Conservation (phyloP, 371 early-diverging fungal species). For the Rhizomucor pusillus region DNA sequence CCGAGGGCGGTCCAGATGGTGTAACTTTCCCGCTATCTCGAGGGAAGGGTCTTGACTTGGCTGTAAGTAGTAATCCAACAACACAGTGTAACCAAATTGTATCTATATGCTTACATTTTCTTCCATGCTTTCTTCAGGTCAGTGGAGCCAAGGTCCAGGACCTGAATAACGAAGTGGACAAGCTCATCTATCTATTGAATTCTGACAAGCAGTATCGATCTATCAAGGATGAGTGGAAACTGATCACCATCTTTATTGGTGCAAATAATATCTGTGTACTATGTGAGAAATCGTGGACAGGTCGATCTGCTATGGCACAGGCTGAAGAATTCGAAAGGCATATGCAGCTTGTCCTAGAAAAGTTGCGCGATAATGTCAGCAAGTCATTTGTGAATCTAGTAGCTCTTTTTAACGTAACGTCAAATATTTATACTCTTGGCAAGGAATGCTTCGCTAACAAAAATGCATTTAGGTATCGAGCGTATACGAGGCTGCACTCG, state of each 20-base stretch:
- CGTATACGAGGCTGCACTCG: conserved; percentile 58
- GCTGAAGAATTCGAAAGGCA: conserved; percentile 50
- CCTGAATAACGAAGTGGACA: conserved; percentile 25
- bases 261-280: conserved; percentile 67
- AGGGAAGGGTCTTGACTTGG: conserved; percentile 60
- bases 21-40: conserved; percentile 51
- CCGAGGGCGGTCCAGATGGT: conserved; percentile 53
- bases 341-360: conserved; percentile 33
- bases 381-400: conserved; percentile 59
- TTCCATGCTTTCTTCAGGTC: conserved; percentile 23
- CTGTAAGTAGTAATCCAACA: conserved; percentile 37
- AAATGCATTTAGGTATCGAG: conserved; percentile 38
- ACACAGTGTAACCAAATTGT: no score
- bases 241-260: conserved; percentile 67
- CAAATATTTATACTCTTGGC: no score
- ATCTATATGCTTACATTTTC: neutral
- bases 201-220: conserved; percentile 16
- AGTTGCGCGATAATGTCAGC: conserved; percentile 39
- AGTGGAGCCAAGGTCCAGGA: conserved; percentile 55
- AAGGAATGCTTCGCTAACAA: no score
- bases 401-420: conserved; percentile 53
- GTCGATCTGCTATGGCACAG: conserved; percentile 37
- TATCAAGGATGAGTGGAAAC: conserved; percentile 57
- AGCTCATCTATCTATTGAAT: conserved; percentile 20
- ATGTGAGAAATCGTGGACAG: conserved; percentile 40